phyloP scores from a whole-genome alignment of 2,329 filamentous ascomycete species.

The Hypoxylon sp. region DNA sequence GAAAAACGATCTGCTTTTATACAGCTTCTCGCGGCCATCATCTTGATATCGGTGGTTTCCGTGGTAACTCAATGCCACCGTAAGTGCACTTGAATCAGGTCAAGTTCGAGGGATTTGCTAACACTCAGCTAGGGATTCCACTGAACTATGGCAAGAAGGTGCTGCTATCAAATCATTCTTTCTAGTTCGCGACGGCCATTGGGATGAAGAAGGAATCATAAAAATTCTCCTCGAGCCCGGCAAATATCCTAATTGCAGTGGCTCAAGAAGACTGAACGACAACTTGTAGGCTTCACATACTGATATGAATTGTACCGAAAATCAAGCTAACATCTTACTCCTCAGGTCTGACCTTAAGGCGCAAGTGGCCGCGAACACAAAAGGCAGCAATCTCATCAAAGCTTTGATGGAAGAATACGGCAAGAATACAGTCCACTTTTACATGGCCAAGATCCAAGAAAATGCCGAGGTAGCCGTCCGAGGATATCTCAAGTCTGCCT shows the following conservation, averaged over 20 bases:
- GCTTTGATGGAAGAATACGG: conserved; percentile 48
- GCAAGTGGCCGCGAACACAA: conserved; percentile 54
- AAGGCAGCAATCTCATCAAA: conserved; percentile 49
- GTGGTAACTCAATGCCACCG: conserved; percentile 39
- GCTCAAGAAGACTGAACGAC: conserved; percentile 50
- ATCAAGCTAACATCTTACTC: background rate
- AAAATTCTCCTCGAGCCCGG: conserved; percentile 47
- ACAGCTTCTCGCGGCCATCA: conserved; percentile 39
- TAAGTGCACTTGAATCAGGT: background rate
- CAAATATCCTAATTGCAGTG: conserved; percentile 49
- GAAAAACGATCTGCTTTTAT: conserved; percentile 37
- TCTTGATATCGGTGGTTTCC: conserved; percentile 55
- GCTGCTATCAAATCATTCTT: conserved; percentile 51
- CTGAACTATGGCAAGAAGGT: conserved; percentile 55
- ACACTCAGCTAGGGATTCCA: conserved; percentile 30
- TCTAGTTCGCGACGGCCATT: conserved; percentile 49
- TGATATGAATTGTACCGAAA: background rate
- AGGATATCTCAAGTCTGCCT: conserved; percentile 42
- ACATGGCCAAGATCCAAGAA: conserved; percentile 53
- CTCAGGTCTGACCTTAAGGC: conserved; percentile 47
- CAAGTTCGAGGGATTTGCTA: conserved; percentile 3
- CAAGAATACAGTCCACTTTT: conserved; percentile 47
- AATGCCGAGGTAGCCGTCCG: conserved; percentile 52
- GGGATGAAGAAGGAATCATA: conserved; percentile 48
- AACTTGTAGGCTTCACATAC: conserved; percentile 55